These are phyloP conservation scores for Prunus kanzakura DNA, from an alignment of 306 rosid genomes.

Conservation along the genomic window DNA sequence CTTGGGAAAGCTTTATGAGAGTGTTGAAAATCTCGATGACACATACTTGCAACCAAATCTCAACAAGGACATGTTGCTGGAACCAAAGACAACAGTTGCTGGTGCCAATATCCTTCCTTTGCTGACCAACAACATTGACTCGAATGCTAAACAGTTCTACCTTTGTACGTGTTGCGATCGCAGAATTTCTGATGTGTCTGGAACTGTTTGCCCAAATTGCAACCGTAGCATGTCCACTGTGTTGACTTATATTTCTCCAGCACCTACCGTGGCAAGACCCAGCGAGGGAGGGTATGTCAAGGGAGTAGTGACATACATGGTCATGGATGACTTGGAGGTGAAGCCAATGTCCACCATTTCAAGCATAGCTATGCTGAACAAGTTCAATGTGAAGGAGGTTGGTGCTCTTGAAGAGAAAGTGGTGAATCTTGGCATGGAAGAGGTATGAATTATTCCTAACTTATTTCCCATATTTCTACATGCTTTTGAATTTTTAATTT, in stretches of 20 bases:
- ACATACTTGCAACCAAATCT: background rate
- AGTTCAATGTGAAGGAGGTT: background rate
- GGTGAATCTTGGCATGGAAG: slow-evolving; percentile 8
- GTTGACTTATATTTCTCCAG: too few relatives aligned
- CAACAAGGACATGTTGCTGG: background rate
- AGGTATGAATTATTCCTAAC: background rate
- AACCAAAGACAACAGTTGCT: background rate
- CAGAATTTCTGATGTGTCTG: background rate
- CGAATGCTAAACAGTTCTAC: background rate
- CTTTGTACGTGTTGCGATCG: too few relatives aligned
- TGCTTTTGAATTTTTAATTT: too few relatives aligned
- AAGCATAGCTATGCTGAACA: background rate
- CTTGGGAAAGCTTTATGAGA: slow-evolving; percentile 15
- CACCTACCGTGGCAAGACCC: background rate
- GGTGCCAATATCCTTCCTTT: background rate
- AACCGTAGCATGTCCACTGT: rapidly evolving
- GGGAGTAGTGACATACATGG: slow-evolving; percentile 15
- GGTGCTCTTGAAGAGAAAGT: slow-evolving; percentile 14
- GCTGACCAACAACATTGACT: background rate
- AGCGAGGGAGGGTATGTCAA: slow-evolving; percentile 10
- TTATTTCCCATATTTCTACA: too few relatives aligned
- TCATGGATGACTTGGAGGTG: slow-evolving; percentile 28
- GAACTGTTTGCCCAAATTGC: background rate
- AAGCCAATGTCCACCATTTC: slow-evolving; percentile 17
- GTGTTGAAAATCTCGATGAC: slow-evolving; percentile 6